These are phyloP conservation scores for Porcisia deanei DNA, from an alignment of 208 protist species.

Conservation along the genomic window DNA sequence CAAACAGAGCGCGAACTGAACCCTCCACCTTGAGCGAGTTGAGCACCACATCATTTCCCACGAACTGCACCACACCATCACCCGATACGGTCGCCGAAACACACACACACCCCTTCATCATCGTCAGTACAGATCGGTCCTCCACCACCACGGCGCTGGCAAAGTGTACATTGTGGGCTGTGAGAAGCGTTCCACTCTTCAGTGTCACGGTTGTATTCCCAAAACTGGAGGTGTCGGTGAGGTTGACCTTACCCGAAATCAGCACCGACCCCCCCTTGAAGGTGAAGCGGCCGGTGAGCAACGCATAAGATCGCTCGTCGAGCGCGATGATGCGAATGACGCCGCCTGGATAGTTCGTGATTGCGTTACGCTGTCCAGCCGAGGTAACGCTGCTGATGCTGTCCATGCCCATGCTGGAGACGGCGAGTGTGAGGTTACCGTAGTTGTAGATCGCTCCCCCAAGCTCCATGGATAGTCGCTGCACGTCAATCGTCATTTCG, in stretches of 20 bases:
- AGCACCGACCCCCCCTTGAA: slow-evolving; percentile 55
- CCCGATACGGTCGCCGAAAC: slow-evolving; percentile 47
- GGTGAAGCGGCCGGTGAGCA: slow-evolving; percentile 60
- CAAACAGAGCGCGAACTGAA: slow-evolving; percentile 28
- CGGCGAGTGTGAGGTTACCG: slow-evolving; percentile 68
- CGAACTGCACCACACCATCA: slow-evolving; percentile 37
- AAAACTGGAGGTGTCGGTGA: slow-evolving; percentile 46
- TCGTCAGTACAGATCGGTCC: slow-evolving; percentile 43
- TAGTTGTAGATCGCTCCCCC: slow-evolving; percentile 79
- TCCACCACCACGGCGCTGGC: slow-evolving; percentile 38
- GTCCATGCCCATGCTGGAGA: slow-evolving; percentile 58
- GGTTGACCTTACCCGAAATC: slow-evolving; percentile 49
- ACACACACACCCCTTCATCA: slow-evolving; percentile 48
- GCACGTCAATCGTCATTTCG: slow-evolving; percentile 81
- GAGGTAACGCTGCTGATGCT: slow-evolving; percentile 68
- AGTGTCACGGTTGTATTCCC: slow-evolving; percentile 40
- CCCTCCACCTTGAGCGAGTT: slow-evolving; percentile 60
- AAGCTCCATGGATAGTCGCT: slow-evolving; percentile 56
- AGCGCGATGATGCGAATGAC: slow-evolving; percentile 59
- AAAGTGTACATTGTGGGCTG: slow-evolving; percentile 41
- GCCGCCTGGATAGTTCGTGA: slow-evolving; percentile 56
- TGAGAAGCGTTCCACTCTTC: slow-evolving; percentile 35
- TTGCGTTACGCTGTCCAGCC: slow-evolving; percentile 44
- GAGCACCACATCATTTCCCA: slow-evolving; percentile 48
- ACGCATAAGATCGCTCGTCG: slow-evolving; percentile 44